These are phyloP conservation scores for Neonectria ditissima DNA, from an alignment of 2,329 filamentous ascomycete species.

Conservation along the genomic window DNA sequence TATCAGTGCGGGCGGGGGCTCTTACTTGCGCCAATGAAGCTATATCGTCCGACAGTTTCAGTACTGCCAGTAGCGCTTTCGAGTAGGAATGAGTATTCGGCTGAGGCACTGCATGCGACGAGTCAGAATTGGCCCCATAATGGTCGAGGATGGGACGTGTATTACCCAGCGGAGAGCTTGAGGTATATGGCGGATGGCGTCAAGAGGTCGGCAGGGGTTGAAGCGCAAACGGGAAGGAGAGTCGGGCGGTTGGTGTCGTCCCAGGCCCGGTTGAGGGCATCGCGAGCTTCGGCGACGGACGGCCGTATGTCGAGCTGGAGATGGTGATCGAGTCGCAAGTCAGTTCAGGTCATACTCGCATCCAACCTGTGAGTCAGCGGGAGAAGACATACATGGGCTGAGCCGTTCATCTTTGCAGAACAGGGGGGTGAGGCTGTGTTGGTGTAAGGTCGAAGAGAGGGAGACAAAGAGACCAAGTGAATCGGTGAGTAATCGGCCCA, in stretches of 20 bases:
- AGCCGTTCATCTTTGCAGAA: slow-evolving; percentile 37
- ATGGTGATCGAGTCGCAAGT: neutral
- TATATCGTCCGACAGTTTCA: slow-evolving; percentile 93
- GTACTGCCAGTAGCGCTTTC: slow-evolving; percentile 86
- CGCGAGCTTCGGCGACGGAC: slow-evolving; percentile 44
- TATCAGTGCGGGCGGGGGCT: neutral
- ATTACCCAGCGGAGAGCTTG: slow-evolving; percentile 69
- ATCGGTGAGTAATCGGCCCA: slow-evolving; percentile 30
- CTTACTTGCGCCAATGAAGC: slow-evolving; percentile 82
- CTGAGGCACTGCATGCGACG: slow-evolving; percentile 51
- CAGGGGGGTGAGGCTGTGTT: neutral
- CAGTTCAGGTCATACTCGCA: slow-evolving; percentile 4
- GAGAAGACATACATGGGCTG: slow-evolving; percentile 36
- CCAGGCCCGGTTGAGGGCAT: slow-evolving; percentile 43
- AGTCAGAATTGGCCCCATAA: slow-evolving; percentile 32
- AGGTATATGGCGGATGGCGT: slow-evolving; percentile 96
- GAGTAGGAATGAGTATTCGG: slow-evolving; percentile 91
- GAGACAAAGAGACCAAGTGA: slow-evolving; percentile 5
- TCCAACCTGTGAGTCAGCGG: neutral
- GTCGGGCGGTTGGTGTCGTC: slow-evolving; percentile 63
- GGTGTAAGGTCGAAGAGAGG: slow-evolving; percentile 2
- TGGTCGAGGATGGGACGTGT: slow-evolving; percentile 2
- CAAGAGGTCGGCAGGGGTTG: slow-evolving; percentile 90
- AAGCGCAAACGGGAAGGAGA: slow-evolving; percentile 83
- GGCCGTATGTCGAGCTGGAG: slow-evolving; percentile 45